Base-by-base conservation (phyloP, 257 asterid species). In the Hygrophila difformis region DNA sequence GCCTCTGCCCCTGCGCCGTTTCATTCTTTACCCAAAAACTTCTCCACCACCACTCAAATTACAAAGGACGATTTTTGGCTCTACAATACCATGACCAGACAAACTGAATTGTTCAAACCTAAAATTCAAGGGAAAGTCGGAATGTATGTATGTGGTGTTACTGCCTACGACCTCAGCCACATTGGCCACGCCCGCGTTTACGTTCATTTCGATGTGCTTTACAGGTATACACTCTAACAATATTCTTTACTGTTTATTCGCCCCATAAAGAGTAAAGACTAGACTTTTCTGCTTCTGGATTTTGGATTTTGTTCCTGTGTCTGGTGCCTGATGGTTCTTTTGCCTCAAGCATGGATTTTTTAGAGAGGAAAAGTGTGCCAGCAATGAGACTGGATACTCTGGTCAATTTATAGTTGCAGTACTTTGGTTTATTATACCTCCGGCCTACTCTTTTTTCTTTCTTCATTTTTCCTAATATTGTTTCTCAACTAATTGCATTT, bases 91-190 rank as follows among this genome's bases (percentile, higher is more conserved):
- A 73, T 84, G 91, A 81, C 70, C 77, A 77, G 48, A 72, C 82
- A 71, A 51, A 81, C 63, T 53, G 97, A 88, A 60, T 12, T 77
- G 82, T 79, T 88, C 55, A 75, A 77, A 53, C 91, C 96, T 6
- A 79, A 75, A 60, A 56, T 75, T 23, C 65, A 76, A 15, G 88
- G 94, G 31, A 75, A 63, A 75, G 96, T 84, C 6, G 93, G 97
- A 52, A 89, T 89, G 96, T 88, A 84, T 56, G 94, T 88, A 12
- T 88, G 96, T 43, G 97, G 97, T 40, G 93, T 88, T 55, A 88
- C 97, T 6, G 93, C 97, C 0, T 88, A 88, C 69, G 97, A 88
- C 77, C 85, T 88, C 62, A 88, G 96, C 73, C 97, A 84, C 80
- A 81, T 88, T 47, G 97, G 97, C 4, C 96, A 89, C 54, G 96